Conservation (phyloP, 1,284 basidiomycete species). For the Malassezia dermatis region DNA sequence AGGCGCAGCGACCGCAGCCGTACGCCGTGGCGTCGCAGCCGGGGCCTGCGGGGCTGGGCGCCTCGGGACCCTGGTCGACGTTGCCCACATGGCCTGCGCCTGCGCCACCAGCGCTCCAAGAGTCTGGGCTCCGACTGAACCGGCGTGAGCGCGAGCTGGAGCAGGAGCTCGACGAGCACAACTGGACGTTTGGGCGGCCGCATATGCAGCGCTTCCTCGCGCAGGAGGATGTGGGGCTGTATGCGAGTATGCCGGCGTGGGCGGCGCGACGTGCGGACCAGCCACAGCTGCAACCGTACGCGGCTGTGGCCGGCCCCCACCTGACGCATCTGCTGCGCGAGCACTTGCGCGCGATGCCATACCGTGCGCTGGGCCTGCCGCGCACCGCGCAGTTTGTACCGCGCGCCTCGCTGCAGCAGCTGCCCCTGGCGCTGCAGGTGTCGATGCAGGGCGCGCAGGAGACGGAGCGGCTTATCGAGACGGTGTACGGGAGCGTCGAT, state of each 20-base stretch:
- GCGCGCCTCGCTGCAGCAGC: conserved; percentile 15
- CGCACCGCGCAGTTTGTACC: conserved; percentile 19
- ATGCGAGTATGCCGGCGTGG: conserved; percentile 12
- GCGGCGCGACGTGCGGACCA: conserved; percentile 7
- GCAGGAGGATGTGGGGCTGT: conserved; percentile 23
- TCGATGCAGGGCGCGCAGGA: conserved; percentile 15
- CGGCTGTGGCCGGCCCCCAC: neutral
- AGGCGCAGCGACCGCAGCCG: conserved; percentile 1
- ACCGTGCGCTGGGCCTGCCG: conserved; percentile 6
- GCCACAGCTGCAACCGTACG: conserved; percentile 11
- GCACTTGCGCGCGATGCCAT: conserved; percentile 10
- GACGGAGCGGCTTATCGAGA: conserved; percentile 20
- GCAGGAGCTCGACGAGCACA: conserved; percentile 27
- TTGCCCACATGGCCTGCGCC: conserved; percentile 14
- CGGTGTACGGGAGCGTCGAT: conserved; percentile 24
- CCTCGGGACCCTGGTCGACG: neutral
- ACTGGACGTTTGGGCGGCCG: conserved; percentile 36
- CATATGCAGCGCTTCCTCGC: conserved; percentile 25
- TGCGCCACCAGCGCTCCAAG: conserved; percentile 21
- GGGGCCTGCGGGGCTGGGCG: neutral
- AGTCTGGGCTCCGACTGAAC: conserved; percentile 29
- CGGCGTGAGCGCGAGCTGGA: conserved; percentile 33
- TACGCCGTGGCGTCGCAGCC: conserved; percentile 3
- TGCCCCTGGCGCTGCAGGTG: conserved; percentile 11
- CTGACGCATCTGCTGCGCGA: conserved; percentile 10